Conservation (phyloP, 176 grass and related monocot genomes). For the Oryza glaberrima region DNA sequence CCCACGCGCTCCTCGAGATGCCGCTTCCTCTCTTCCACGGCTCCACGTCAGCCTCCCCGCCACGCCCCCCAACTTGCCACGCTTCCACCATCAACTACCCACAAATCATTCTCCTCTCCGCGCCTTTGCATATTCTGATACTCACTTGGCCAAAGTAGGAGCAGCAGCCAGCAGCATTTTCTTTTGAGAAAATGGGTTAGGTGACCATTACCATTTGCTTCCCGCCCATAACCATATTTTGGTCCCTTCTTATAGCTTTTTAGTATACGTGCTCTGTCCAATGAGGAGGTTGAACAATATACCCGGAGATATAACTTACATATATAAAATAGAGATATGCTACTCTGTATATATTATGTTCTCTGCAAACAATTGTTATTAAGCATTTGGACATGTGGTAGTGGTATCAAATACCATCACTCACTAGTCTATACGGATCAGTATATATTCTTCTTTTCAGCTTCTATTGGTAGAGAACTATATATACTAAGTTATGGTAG, state of each 20-base stretch:
- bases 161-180: neutral
- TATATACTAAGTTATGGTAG: neutral
- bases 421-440: neutral
- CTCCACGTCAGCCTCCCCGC: constrained; percentile 33
- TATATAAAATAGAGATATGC: neutral
- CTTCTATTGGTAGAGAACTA: too few relatives aligned
- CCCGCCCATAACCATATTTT: neutral
- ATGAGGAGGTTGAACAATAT: too few relatives aligned
- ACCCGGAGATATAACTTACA: neutral
- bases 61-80: constrained; percentile 7
- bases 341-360: neutral
- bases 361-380: neutral
- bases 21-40: constrained; percentile 39
- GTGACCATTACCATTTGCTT: neutral
- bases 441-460: too few relatives aligned
- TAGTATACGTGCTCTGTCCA: neutral
- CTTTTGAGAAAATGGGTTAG: neutral
- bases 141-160: neutral
- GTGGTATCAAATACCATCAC: neutral
- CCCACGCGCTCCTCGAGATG: constrained; percentile 48
- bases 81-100: constrained; percentile 18
- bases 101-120: constrained; percentile 16
- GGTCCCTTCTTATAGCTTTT: neutral
- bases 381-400: neutral
- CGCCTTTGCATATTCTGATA: neutral